Percentiles rank a stretch among this genome's conserved stretches.
These are phyloP conservation scores for Passiflora organensis DNA, from an alignment of 345 rosid genomes.

Conservation along the genomic window DNA sequence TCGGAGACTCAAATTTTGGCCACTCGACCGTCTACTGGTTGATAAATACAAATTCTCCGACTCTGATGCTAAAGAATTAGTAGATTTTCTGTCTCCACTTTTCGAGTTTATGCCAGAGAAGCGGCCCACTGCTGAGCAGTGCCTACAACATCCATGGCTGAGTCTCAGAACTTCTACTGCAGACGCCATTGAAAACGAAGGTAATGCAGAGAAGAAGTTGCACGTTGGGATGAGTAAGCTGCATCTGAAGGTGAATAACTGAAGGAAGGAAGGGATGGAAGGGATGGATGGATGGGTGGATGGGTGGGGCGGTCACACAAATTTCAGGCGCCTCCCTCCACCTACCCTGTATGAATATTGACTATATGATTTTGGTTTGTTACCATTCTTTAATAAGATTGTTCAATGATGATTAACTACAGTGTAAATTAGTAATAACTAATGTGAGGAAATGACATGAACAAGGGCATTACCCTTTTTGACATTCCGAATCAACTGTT, in stretches of 20 bases:
- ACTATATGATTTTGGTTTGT: conserved; percentile 27
- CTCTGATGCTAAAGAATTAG: conserved; percentile 70
- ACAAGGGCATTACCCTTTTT: neutral
- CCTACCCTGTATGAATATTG: conserved; percentile 30
- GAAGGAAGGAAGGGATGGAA: no score
- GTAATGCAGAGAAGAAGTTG: conserved; percentile 27
- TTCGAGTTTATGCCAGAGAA: conserved; percentile 90
- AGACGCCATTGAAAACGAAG: conserved; percentile 14
- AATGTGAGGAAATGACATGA: conserved; percentile 22
- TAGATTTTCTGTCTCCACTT: conserved; percentile 69
- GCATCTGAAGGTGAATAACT: conserved; percentile 43
- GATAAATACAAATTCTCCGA: conserved; percentile 66
- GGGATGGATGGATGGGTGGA: conserved; percentile 5
- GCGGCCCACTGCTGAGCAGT: conserved; percentile 88
- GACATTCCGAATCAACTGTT: no score
- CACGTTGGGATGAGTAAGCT: conserved; percentile 44
- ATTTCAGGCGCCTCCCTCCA: conserved; percentile 28
- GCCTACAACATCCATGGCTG: conserved; percentile 95
- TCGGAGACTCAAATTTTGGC: conserved; percentile 71
- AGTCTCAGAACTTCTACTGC: conserved; percentile 24
- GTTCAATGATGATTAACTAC: conserved; percentile 20
- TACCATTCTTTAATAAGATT: conserved; percentile 20
- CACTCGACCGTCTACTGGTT: conserved; percentile 71
- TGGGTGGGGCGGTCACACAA: no score
- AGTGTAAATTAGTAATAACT: conserved; percentile 34